Conservation (phyloP, 2,329 filamentous ascomycete genomes). For the Xylogone sp. region DNA sequence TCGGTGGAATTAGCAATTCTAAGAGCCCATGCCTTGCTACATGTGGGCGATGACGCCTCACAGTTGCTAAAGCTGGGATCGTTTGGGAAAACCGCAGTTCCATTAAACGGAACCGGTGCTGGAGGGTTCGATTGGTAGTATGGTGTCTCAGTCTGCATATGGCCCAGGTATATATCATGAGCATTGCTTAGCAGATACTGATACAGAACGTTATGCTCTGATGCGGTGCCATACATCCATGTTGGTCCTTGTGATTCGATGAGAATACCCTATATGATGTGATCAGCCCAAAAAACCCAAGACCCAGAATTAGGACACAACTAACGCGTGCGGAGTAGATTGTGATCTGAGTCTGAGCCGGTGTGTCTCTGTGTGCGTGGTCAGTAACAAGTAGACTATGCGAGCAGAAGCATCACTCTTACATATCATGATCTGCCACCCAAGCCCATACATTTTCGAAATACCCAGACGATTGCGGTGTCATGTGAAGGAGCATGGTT, state of each 20-base stretch:
- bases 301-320: too few relatives aligned
- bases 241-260: conserved; percentile 67
- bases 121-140: conserved; percentile 45
- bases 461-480: conserved; percentile 27
- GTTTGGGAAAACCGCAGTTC: conserved; percentile 33
- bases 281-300: too few relatives aligned
- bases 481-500: conserved; percentile 28
- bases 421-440: conserved; percentile 37
- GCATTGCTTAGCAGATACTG: conserved; percentile 59
- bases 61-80: conserved; percentile 48
- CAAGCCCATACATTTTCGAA: conserved; percentile 43
- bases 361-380: too few relatives aligned
- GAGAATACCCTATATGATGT: too few relatives aligned
- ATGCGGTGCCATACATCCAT: conserved; percentile 72
- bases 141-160: conserved; percentile 39
- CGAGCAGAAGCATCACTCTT: too few relatives aligned
- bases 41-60: conserved; percentile 30
- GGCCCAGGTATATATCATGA: conserved; percentile 38
- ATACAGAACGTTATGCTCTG: conserved; percentile 62
- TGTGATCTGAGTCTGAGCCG: conserved; percentile 54
- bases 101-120: conserved; percentile 43
- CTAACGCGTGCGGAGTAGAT: conserved; percentile 74
- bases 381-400: too few relatives aligned
- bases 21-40: conserved; percentile 60
- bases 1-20: conserved; percentile 48